These are phyloP conservation scores for Coemansia guatemalensis DNA, from an alignment of 192 early-diverging fungal species.

Conservation along the genomic window DNA sequence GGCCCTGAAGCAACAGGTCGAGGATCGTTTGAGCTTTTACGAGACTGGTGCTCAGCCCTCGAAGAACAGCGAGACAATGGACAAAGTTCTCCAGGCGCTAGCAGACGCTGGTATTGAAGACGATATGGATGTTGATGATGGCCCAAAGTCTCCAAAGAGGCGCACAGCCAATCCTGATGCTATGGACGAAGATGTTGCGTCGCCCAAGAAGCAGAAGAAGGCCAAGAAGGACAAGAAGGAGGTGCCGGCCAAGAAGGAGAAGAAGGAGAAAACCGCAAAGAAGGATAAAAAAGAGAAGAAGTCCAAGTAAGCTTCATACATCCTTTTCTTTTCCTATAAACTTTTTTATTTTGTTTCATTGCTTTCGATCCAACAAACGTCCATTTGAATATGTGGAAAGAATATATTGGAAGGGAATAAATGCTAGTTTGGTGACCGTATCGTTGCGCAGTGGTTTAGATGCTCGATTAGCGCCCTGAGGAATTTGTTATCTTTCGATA, in stretches of 20 bases:
- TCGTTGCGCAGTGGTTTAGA: background rate
- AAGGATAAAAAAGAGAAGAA: constrained; percentile 60
- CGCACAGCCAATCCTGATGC: constrained; percentile 21
- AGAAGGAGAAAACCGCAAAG: constrained; percentile 61
- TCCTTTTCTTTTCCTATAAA: constrained; percentile 1
- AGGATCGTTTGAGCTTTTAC: constrained; percentile 94
- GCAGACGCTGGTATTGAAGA: constrained; percentile 64
- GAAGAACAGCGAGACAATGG: constrained; percentile 95
- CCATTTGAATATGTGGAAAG: background rate
- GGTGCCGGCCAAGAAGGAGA: background rate
- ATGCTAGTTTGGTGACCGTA: background rate
- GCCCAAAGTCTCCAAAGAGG: constrained; percentile 13
- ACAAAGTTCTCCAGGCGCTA: constrained; percentile 69
- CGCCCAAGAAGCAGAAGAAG: constrained; percentile 47
- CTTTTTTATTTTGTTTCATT: background rate
- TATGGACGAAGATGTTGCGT: constrained; percentile 37
- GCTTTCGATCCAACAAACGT: background rate
- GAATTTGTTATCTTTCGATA: background rate
- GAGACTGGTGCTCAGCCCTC: constrained; percentile 82
- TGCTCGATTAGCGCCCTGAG: background rate
- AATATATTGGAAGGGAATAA: background rate
- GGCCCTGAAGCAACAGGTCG: constrained; percentile 90
- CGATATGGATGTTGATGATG: constrained; percentile 34
- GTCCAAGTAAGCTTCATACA: constrained; percentile 11
- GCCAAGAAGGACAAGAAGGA: constrained; percentile 57